Conservation (phyloP, 176 grass and related monocot genomes). For the Secale cereale region DNA sequence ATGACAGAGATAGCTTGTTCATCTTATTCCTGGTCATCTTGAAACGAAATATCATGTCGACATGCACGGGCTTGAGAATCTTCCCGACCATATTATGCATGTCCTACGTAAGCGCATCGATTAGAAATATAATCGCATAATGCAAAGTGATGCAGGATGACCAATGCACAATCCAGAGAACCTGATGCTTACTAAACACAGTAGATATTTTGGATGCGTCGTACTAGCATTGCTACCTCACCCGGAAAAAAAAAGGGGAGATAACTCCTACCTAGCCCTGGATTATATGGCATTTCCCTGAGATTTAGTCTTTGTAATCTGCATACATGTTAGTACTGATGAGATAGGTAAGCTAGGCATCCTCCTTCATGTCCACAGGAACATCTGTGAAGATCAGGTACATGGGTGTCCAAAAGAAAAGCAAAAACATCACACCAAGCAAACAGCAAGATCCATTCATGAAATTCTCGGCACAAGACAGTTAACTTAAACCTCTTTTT, state of each 20-base stretch:
- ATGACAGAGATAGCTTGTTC: neutral
- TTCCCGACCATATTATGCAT: neutral
- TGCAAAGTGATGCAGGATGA: neutral
- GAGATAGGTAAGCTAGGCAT: neutral
- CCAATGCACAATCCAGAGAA: neutral
- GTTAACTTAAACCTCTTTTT: neutral
- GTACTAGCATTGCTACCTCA: too few relatives aligned
- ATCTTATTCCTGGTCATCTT: neutral
- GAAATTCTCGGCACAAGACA: neutral
- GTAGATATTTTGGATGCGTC: neutral
- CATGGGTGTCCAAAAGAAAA: neutral
- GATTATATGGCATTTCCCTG: neutral
- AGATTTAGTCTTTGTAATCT: neutral
- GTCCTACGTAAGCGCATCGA: neutral
- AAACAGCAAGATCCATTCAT: neutral
- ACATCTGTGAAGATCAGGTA: neutral
- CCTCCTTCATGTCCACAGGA: neutral
- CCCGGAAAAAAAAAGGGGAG: too few relatives aligned
- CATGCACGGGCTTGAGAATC: neutral
- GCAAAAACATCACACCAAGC: neutral
- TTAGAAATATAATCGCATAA: neutral
- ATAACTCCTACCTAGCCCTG: too few relatives aligned
- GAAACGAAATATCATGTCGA: neutral
- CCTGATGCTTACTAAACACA: neutral
- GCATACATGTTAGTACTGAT: neutral